Base-by-base conservation (phyloP, 2,329 filamentous ascomycete genomes). In the Aspergillus ibericus region DNA sequence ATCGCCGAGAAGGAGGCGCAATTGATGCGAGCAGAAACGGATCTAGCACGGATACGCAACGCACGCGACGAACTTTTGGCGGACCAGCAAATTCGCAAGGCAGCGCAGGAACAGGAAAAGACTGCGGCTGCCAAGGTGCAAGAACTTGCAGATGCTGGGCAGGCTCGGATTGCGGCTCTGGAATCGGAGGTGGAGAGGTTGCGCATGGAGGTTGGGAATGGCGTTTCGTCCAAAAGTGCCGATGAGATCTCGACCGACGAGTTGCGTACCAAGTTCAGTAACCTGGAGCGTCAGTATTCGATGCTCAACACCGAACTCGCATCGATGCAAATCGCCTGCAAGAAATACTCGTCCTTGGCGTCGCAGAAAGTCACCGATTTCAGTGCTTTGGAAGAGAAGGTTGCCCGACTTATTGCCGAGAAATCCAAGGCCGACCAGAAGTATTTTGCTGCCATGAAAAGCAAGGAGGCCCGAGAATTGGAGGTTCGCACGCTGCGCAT, bases 361-460 rank as follows among this genome's bases (percentile, higher is more conserved):
- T 88, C 89, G 53, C 93, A 92, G 78, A 98, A 96, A 76, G 87
- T 96, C 34, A 84, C 89, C 68, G 92, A 96, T 62, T 86, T 90
- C 53, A 80, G 82, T 5, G 81, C 83, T 4, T 80, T 92, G 70
- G 93, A 98, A 77, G 92, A 96, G 57, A 90, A 89, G 62, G 81
- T 93, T 36, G 79, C 85, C 16, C 81, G 90, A 22, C 79, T 96
- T 18, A 86, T 85, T 40, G 91, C 92, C 0, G 92, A 99, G 76
- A 99, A 99, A 79, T 88, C 89, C 64, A 98, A 97, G 76, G 93
- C 93, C 1, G 95, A 99, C 70, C 93, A 98, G 71, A 98, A 98
- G 76, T 99, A 96, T 73, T 98, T 98, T 74, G 91, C 91, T 1
- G 92, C 93, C 8, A 92, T 96, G 82, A 97, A 96, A 73, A 89